Evolutionary conservation across 1,139 yeast genomes (phyloP), one percentile per base, ranked within the genome.

Genomic region (Maudiozyma humilis): DNA sequence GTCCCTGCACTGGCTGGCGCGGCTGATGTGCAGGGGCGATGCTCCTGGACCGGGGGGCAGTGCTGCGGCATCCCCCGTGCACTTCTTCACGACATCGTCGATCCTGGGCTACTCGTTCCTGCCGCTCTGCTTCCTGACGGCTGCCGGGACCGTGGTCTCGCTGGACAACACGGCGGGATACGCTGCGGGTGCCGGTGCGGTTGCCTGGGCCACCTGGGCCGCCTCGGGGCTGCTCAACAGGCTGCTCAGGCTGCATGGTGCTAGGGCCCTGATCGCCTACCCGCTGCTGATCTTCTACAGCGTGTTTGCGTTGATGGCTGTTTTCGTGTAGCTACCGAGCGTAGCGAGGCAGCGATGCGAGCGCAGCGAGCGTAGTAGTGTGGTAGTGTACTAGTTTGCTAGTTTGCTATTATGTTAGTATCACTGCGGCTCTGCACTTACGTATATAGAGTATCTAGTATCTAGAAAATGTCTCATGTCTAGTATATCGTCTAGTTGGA

Each of bases 261-360:
- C 91, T 53, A 77, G 98, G 57, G 82, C 85, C 7, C 75, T 91
- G 52, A 85, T 91, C 50, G 98, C 97, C 2, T 91, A 93, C 63
- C 99, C 99, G 1, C 72, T 91, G 57, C 82, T 85, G 15, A 79
- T 91, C 69, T 91, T 91, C 62, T 91, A 93, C 70, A 79, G 89
- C 45, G 93, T 91, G 3, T 93, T 93, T 72, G 96, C 96, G 31
- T 73, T 93, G 53, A 88, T 91, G 95, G 94, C 97, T 4, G 82
- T 93, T 36, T 91, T 91, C 60, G 93, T 84, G 31, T 85, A 76
- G 47, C n/a, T n/a, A n/a, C n/a, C n/a, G n/a, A 10, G 27, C 27
- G 27, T 23, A 6, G 27, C 27, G 10, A 23, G 27, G 27, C 27
- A 30, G 4, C 37, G n/a, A 27, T 27, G n/a, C n/a, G n/a, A n/a